Evolutionary conservation across 2,329 filamentous ascomycete genomes (phyloP), one percentile per base, ranked within the genome.

Genomic region (Penicillium aurantiogriseum): DNA sequence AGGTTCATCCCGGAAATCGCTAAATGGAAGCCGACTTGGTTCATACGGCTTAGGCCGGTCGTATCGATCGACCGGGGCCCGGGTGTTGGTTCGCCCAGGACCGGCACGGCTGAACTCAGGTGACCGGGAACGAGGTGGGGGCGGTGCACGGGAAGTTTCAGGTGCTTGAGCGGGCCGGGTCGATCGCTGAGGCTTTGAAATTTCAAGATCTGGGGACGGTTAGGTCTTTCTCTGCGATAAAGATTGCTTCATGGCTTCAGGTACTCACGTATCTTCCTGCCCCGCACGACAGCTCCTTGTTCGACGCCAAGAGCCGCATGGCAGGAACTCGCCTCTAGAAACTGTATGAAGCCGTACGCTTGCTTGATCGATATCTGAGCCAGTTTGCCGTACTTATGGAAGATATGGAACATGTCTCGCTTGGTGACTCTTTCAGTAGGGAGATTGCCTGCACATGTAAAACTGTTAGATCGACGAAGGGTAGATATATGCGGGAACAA

Each of bases 361-460:
- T 94, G 92, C 75, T 97, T 97, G 67, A 97, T 91, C 0, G 92
- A 96, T 59, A 97, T 94, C 72, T 99, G 94, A 2, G 92, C 93
- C 46, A 99, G 80, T 60, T 88, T 88, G 53, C 94, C 94, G 71
- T 91, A 92, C 56, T 83, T 84, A 70, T 92, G 87, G 71, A 99
- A 97, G 19, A 93, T 83, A 70, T 96, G 89, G 76, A 96, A 97
- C 9, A 97, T 86, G 74, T 97, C 92, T 63, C 89, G 86, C 76
- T 97, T 97, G 7, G 91, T 94, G 15, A 96, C 92, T 70, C 92
- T 88, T 72, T 97, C 93, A 52, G 90, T 93, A 2, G 92, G 92
- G 11, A 99, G 82, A 71, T 97, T 99, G 54, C 92, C 92, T 91
- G 70, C 54, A 54, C 35, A 36, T 15, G 50, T 46, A 58, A 52